A percentile compares a stretch with the other conserved stretches of the same genome.
Evolutionary conservation across 495 filamentous ascomycete genomes (phyloP).

Genomic region (Massariosphaeria phaeospora): DNA sequence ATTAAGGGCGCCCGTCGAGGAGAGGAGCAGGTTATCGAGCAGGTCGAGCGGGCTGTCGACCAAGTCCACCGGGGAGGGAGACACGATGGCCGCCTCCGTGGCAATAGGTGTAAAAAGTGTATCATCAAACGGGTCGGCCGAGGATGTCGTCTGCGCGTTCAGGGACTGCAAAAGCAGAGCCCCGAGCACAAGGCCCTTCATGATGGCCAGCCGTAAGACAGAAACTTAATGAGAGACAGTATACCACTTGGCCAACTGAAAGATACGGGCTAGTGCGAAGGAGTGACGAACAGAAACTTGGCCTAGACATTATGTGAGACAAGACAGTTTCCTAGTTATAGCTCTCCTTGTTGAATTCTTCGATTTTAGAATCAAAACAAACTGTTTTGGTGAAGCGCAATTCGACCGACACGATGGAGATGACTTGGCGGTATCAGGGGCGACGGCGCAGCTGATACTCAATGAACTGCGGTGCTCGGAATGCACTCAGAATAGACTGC

Average conservation of each 20-base stretch:
- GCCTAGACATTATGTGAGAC: slow-evolving; percentile 8
- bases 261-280: slow-evolving; percentile 7
- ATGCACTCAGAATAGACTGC: no score
- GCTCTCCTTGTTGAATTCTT: neutral
- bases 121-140: neutral
- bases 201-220: neutral
- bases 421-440: neutral
- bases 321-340: slow-evolving; percentile 11
- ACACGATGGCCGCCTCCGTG: neutral
- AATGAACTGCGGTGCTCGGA: no score
- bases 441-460: no score
- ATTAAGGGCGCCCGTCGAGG: no score
- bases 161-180: slow-evolving; percentile 2
- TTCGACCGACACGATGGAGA: neutral
- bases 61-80: neutral
- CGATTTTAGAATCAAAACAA: slow-evolving; percentile 15
- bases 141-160: neutral
- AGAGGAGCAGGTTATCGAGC: neutral
- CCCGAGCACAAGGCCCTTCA: slow-evolving; percentile 9
- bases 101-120: neutral
- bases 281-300: slow-evolving; percentile 15
- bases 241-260: slow-evolving; percentile 4
- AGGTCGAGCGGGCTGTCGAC: neutral
- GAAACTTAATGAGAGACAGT: slow-evolving; percentile 12
- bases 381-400: neutral